phyloP scores from a whole-genome alignment of 2,329 filamentous ascomycete species.

The Sporothrix inflata region DNA sequence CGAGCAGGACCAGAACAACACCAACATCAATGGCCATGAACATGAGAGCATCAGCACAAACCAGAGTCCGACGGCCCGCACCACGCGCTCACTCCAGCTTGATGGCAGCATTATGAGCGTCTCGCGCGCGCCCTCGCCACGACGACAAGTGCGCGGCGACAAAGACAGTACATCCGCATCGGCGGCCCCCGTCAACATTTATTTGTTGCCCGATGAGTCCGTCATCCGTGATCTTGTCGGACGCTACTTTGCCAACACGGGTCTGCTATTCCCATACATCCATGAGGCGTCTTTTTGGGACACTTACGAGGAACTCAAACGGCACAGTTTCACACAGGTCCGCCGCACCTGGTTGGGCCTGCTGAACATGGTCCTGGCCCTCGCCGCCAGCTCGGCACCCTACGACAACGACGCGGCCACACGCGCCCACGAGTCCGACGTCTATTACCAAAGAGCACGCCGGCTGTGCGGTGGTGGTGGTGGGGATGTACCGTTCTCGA shows the following conservation, averaged over 20 bases:
- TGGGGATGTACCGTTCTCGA: background rate
- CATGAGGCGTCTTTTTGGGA: conserved; percentile 31
- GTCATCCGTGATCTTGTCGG: background rate
- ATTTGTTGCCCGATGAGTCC: background rate
- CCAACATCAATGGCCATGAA: no score
- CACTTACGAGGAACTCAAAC: background rate
- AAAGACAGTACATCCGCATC: no score
- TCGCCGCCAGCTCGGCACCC: background rate
- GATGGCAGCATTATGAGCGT: background rate
- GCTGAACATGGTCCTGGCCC: conserved; percentile 35
- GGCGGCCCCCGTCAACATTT: background rate
- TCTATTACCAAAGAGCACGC: background rate
- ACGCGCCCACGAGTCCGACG: background rate
- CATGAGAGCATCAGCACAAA: no score
- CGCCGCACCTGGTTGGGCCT: conserved; percentile 54
- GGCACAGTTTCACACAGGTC: conserved; percentile 39
- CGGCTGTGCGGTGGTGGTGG: conserved; percentile 39
- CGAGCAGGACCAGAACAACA: background rate
- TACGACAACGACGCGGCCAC: background rate
- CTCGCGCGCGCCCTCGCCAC: background rate
- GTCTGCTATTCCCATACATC: conserved; percentile 36
- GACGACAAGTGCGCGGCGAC: background rate
- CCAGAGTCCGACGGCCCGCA: background rate
- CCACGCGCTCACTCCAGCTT: background rate
- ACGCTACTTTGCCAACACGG: conserved; percentile 30